Percentiles rank a stretch among this genome's conserved stretches.
These are phyloP conservation scores for Suillus sp. DNA, from an alignment of 768 basidiomycete species.

Conservation along the genomic window DNA sequence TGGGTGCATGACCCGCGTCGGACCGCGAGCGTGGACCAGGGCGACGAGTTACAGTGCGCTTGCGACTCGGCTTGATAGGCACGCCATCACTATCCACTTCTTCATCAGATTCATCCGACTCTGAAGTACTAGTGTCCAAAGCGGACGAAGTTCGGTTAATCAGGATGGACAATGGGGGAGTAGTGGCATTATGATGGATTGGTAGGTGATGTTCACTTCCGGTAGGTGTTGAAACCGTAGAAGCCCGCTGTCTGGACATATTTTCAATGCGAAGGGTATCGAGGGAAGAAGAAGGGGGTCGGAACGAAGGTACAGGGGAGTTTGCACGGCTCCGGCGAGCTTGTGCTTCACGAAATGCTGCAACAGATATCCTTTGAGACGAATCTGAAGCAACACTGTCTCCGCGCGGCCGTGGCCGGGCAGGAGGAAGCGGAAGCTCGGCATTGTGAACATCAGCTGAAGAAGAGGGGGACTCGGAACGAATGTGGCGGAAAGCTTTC, in stretches of 20 bases:
- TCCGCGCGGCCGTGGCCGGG: constrained; percentile 53
- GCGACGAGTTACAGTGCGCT: constrained; percentile 37
- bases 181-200: constrained; percentile 16
- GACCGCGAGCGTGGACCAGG: constrained; percentile 19
- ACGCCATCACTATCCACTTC: constrained; percentile 38
- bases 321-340: constrained; percentile 63
- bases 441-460: constrained; percentile 26
- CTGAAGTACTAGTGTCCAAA: constrained; percentile 24
- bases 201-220: constrained; percentile 14
- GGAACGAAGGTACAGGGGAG: constrained; percentile 58
- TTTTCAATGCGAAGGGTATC: constrained; percentile 34
- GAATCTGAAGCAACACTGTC: constrained; percentile 62
- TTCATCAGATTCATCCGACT: constrained; percentile 37
- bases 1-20: constrained; percentile 21
- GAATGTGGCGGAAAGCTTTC: constrained; percentile 71
- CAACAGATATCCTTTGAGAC: constrained; percentile 77
- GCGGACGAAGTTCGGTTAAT: constrained; percentile 17
- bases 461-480: constrained; percentile 43
- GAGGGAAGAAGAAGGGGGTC: constrained; percentile 38
- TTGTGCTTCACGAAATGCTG: constrained; percentile 79
- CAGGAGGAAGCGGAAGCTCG: constrained; percentile 37
- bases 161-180: constrained; percentile 16
- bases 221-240: constrained; percentile 30
- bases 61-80: constrained; percentile 35
- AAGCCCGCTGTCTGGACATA: constrained; percentile 30